Base-by-base conservation (phyloP, 2,329 filamentous ascomycete genomes). In the Ceratocystiopsis sp. region DNA sequence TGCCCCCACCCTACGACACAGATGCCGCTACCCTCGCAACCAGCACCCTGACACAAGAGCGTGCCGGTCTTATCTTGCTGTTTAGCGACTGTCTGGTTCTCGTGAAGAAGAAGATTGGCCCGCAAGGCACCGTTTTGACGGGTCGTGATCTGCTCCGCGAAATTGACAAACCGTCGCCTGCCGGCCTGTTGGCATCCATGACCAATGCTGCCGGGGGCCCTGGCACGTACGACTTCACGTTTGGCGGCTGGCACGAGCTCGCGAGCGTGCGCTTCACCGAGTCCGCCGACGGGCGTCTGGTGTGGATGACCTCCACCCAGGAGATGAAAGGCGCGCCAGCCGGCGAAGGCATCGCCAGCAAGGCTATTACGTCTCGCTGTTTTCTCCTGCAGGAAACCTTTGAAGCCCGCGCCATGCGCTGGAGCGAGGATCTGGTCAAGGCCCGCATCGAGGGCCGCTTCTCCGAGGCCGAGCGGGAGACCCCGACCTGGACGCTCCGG, bases 391-490 rank as follows among this genome's bases (percentile, higher is more conserved):
- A 79, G 41, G 83, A 84, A 42, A 63, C 72, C 9, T 89, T 89
- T 52, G 83, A 93, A 55, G 78, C 78, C 21, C 87, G 79, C 57
- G 84, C 81, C 1, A 65, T 68, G 16, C 83, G 80, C 47, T 78
- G 84, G 60, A 76, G 77, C 25, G 89, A 96, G 60, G 91, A 96
- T 50, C 69, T 95, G 13, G 75, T 78, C 40, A 93, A 89, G 61
- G 86, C 87, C 10, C 77, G 80, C 49, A 76, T 95, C 14, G 89
- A 95, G 60, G 81, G 78, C 7, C 75, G 87, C 12, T 94, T 93
- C 54, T 65, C 82, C 0, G 86, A 94, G 56, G 59, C 66, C n/a
- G 84, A 94, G 62, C 75, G 87, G 46, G 85, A 94, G 57, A 74
- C 80, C 46, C 70, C 78, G 15, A 76, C 73, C 52, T 95, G 85